Base-by-base conservation (phyloP, 140 eudicot genomes). In the Ambrosia hybrid region DNA sequence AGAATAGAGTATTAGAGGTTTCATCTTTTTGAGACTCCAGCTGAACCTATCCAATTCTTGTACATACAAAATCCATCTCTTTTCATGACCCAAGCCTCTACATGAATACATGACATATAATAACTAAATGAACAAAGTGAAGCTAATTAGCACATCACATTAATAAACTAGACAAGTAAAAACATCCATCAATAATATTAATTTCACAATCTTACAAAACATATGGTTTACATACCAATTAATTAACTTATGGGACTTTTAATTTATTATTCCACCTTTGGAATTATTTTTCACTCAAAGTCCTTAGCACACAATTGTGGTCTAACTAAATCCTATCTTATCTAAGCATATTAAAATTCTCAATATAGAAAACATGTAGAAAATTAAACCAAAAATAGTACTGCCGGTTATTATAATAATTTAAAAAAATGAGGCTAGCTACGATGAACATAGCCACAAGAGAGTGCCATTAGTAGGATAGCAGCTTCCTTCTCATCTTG, bases 401-500 rank as follows among this genome's bases (percentile, higher is more conserved):
- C 53, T 65, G 36, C 76, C 21, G 70, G 66, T 38, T 43, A 55
- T 34, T 10, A 11, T 21, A 21, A 21, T n/a, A 59, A 51, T 21
- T 21, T 21, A 21, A 21, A 21, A 21, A 73, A 14, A 62, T 61
- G 17, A 69, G 51, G 62, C 68, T 39, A 41, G 46, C 46, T 41
- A 41, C 84, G 93, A 81, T 81, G 90, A 77, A 78, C 84, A 63
- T 84, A 84, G 53, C 97, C 98, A 84, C 84, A 87, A 15, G 99
- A 94, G 61, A 94, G 77, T 58, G 99, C 99, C 99, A 94, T 94
- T 33, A 94, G 85, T 1, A 94, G 76, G 56, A 94, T 90, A 8
- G 99, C 99, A n/a, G 97, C 99, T 78, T 94, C 97, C 78, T 94
- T 91, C 75, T 90, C 97, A 46, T 94, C 97, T 60, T 88, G 96